Base-by-base conservation (phyloP, 1,284 basidiomycete genomes). In the Fistulina hepatica region DNA sequence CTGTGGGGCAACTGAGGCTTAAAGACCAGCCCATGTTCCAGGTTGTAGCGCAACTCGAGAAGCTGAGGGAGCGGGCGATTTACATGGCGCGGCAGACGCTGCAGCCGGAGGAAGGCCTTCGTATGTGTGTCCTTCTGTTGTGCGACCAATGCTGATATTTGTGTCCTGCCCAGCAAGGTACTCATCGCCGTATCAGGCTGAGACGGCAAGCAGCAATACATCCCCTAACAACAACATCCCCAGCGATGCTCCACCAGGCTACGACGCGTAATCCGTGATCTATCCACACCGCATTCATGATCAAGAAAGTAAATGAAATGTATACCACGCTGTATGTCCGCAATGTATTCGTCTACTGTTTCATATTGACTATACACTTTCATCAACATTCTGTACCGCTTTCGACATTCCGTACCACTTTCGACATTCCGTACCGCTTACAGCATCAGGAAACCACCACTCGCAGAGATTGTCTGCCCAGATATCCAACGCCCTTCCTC, bases 41-140 rank as follows among this genome's bases (percentile, higher is more conserved):
- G 53, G 86, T 86, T 50, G 73, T 77, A 21, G 72, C 69, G 40
- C 53, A 71, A 20, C 54, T 88, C 36, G 79, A 83, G 59, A 83
- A 84, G 63, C 73, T 78, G 23, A 69, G 82, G 36, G 80, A 84
- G 57, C 64, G 70, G 35, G 74, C 74, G 19, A 73, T 83, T 30
- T 81, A 78, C 48, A 82, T 81, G 80, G 76, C 65, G 52, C 63
- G 79, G 33, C 75, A 77, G 48, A 54, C 59, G 46, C 57, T 63
- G 32, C 57, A 66, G 37, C 70, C 74, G 36, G 81, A 81, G 21
- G 76, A 80, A 39, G 61, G 68, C n/a, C 54, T 81, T 33, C 82
- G 81, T 85, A 55, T 44, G 80, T 74, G 17, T 19, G 40, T 35
- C 40, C 39, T 21, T 33, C 39, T 44, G 40, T 11, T 8, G 22